Base-by-base conservation (phyloP, 305 asterid genomes). In the Fraxinus velutina region DNA sequence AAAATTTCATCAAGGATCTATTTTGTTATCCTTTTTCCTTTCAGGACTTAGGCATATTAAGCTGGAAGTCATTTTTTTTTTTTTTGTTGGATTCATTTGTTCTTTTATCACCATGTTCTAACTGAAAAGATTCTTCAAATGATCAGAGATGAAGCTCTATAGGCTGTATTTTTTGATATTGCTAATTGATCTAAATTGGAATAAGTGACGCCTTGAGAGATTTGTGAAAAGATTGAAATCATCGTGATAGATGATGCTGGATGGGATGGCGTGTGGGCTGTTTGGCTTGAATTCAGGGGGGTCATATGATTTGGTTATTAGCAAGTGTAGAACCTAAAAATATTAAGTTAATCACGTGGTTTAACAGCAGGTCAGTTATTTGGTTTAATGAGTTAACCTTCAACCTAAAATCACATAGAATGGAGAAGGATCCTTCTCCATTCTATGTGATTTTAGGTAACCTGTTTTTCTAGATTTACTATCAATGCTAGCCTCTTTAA, bases 111-210 rank as follows among this genome's bases (percentile, higher is more conserved):
- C 37, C 21, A 13, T 29, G 75, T 29, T 15, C 44, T 70, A 6
- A 32, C 19, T 32, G 75, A 70, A 70, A 44, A 10, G 22, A 70
- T 30, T 70, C 21, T 70, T 30, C 75, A 70, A 32, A 70, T 70
- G 75, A 22, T 6, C 44, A 32, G 4, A 70, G 44, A 70, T 5
- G 19, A 24, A 13, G 7, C 17, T 13, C 24, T 30, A 3, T 30
- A 5, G 10, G 19, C 9, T 30, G 75, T n/a, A 10, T 12, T 12
- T 2, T 3, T 33, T 30, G 21, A 70, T n/a, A 15, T 13, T 32
- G 75, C 42, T 30, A 70, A 15, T 70, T 70, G 75, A 70, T 70
- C n/a, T 68, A 70, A 70, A 27, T 29, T 70, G 39, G 75, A 70
- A 70, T 5, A 29, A 30, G 2, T 68, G 39, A 68, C 15, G 39